Conservation (phyloP, 345 rosid species). For the Camelina sativa region DNA sequence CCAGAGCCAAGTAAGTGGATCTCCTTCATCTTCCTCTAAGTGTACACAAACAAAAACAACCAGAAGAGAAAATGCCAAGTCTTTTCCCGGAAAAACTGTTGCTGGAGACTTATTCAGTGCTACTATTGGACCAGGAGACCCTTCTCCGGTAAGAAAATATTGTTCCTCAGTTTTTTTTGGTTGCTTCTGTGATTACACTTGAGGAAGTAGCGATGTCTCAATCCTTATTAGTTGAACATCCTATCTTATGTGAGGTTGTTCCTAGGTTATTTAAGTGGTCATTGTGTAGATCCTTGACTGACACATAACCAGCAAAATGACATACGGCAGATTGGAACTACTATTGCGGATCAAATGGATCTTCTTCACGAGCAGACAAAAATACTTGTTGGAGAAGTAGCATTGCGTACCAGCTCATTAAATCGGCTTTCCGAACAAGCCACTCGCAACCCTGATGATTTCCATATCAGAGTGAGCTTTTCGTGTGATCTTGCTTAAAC, state of each 20-base stretch:
- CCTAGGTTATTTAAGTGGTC: slow-evolving; percentile 28
- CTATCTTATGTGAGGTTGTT: slow-evolving; percentile 2
- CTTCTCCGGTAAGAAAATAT: slow-evolving; percentile 62
- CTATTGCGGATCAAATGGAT: slow-evolving; percentile 93
- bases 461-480: slow-evolving; percentile 66
- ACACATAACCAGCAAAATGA: slow-evolving; percentile 21
- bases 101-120: slow-evolving; percentile 77
- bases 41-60: slow-evolving; percentile 68
- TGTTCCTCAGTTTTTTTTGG: slow-evolving; percentile 9
- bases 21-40: slow-evolving; percentile 71
- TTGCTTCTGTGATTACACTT: slow-evolving; percentile 20
- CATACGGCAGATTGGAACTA: slow-evolving; percentile 53
- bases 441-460: slow-evolving; percentile 77
- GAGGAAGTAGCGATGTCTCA: slow-evolving; percentile 1
- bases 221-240: background rate
- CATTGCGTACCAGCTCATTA: slow-evolving; percentile 83
- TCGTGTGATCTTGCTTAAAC: slow-evolving; percentile 28
- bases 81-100: slow-evolving; percentile 70
- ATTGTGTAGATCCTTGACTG: slow-evolving; percentile 25
- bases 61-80: slow-evolving; percentile 58
- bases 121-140: slow-evolving; percentile 53
- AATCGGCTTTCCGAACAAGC: slow-evolving; percentile 92
- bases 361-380: slow-evolving; percentile 97
- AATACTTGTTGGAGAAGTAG: slow-evolving; percentile 97
- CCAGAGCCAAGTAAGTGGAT: slow-evolving; percentile 64